Conservation (phyloP, 208 protist species). For the Naegleria gruberi region DNA sequence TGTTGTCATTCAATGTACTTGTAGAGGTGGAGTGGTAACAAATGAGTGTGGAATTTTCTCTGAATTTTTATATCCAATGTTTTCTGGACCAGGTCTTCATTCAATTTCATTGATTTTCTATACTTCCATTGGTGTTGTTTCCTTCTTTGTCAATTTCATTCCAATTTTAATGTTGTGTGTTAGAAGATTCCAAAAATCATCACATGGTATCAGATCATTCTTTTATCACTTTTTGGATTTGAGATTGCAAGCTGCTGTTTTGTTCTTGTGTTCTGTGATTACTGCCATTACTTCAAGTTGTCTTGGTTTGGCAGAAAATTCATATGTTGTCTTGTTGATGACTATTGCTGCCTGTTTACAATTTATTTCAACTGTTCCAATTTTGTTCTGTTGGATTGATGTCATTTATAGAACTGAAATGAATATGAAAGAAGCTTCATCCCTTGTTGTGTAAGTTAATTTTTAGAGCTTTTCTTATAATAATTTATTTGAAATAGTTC, state of each 20-base stretch:
- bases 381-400: not conserved
- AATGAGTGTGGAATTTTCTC: not conserved
- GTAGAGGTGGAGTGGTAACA: not conserved
- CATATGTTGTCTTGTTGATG: not conserved
- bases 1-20: not conserved
- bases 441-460: not conserved
- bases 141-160: not conserved
- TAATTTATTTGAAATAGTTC: not conserved
- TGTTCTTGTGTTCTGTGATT: not conserved
- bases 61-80: not conserved
- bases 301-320: not conserved
- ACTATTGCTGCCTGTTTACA: not conserved
- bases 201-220: not conserved
- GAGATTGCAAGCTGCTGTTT: not conserved
- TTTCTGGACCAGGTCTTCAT: not conserved
- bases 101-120: not conserved
- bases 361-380: not conserved
- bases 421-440: not conserved
- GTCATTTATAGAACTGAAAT: not conserved
- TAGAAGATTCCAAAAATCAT: not conserved
- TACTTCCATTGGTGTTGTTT: not conserved
- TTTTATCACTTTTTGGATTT: not conserved
- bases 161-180: not conserved
- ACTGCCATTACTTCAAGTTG: not conserved
- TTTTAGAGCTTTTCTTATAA: not conserved